Evolutionary conservation across 306 rosid genomes (phyloP).

Genomic region (Trifolium fragiferum): DNA sequence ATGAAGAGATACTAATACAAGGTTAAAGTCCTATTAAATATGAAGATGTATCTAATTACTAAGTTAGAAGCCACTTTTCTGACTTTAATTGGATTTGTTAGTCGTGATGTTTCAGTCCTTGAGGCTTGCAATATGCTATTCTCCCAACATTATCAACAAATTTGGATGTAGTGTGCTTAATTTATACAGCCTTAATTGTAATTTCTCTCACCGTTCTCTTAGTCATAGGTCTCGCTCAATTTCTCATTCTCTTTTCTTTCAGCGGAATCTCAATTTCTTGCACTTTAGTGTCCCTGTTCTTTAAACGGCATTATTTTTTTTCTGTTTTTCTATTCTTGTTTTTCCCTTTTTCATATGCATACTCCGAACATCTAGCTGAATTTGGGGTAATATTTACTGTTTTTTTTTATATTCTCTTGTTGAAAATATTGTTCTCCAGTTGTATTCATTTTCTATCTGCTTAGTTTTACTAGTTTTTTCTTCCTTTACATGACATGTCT

Average conservation of each 20-base stretch:
- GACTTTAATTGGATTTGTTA: neutral
- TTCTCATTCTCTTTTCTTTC: neutral
- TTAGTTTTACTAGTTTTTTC: conserved; percentile 2
- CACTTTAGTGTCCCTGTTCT: neutral
- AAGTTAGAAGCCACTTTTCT: neutral
- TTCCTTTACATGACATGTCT: neutral
- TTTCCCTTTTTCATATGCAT: neutral
- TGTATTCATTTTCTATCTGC: neutral
- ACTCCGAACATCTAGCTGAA: neutral
- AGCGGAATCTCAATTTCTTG: neutral
- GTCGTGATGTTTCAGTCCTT: neutral
- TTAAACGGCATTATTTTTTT: too few species aligned
- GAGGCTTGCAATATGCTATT: neutral
- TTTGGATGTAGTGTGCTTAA: too few species aligned
- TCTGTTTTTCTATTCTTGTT: neutral
- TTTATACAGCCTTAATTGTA: too few species aligned
- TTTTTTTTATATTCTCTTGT: neutral
- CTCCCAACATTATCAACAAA: conserved; percentile 4
- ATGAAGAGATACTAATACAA: neutral
- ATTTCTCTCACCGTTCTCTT: too few species aligned
- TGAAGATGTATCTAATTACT: too few species aligned
- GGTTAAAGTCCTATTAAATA: neutral
- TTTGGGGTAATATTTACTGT: neutral
- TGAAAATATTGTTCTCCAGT: neutral
- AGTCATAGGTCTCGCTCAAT: neutral